Base-by-base conservation (phyloP, 2,329 filamentous ascomycete genomes). In the Eutypa lata region DNA sequence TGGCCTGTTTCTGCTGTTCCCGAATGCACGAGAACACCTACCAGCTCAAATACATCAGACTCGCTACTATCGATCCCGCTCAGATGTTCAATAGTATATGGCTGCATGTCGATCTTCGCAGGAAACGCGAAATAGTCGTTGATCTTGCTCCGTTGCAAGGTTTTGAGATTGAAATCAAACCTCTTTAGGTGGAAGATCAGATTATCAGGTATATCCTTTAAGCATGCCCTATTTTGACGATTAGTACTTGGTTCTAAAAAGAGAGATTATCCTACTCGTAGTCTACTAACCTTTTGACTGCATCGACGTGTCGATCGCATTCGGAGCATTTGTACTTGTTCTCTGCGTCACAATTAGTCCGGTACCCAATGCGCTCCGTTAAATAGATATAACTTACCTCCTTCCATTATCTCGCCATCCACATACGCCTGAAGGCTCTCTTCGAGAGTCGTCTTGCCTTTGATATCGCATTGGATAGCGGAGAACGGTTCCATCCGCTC, bases 311-410 rank as follows among this genome's bases (percentile, higher is more conserved):
- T 11, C 84, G 83, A 56, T 91, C 89, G 68, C 94, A 99, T 4
- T 84, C 88, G 28, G 91, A 92, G 72, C 94, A 99, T 59, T 95
- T 96, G 76, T 97, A 99, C 73, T 96, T 97, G 76, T 99, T 97
- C 64, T 96, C 91, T 87, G 60, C 42, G 53, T 45, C 18, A 8
- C 19, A 35, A 54, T 70, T 57, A 71, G 63, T 46, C 46, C 38
- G 19, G 19, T 22, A 19, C n/a, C 7, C 3, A 24, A 6, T 16
- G 16, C 37, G 26, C 28, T 52, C 22, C 48, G 50, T 21, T 13
- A 35, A 19, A 24, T 11, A 24, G 24, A 13, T 19, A 21, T 33
- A 16, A 68, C 79, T 63, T 68, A 83, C 86, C 86, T 59, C 95
- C 94, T 76, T 96, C 91, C 88, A 99, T 92, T 35, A 94, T 86